Evolutionary conservation across 345 rosid species (phyloP).

Genomic region (Jatropha curcas): DNA sequence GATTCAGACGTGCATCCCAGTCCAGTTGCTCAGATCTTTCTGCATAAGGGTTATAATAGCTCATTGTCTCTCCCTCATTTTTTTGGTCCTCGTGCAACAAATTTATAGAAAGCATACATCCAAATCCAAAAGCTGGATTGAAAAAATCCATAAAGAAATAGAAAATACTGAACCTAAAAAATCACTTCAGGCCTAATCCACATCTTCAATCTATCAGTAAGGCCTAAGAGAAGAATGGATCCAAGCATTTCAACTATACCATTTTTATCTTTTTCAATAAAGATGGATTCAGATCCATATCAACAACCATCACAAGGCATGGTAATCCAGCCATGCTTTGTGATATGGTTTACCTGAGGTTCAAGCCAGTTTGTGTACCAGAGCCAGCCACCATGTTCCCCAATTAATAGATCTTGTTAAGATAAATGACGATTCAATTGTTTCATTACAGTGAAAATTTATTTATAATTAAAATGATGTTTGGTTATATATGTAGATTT

Average conservation of each 20-base stretch:
- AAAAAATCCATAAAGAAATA: neutral
- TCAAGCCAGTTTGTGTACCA: no score
- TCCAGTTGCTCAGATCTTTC: constrained; percentile 87
- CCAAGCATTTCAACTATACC: neutral
- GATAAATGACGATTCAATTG: no score
- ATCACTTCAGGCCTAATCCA: neutral
- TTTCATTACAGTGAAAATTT: no score
- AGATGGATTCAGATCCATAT: neutral
- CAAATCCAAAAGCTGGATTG: neutral
- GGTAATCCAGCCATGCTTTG: neutral
- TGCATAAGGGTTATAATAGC: constrained; percentile 35
- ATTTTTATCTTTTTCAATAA: neutral
- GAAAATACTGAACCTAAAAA: neutral
- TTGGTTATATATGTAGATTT: no score
- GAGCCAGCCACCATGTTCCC: no score
- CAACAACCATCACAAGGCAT: neutral
- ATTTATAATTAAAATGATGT: no score
- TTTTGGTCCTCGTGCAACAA: neutral
- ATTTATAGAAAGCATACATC: neutral
- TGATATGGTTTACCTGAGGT: no score
- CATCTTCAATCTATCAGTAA: neutral
- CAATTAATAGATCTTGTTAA: no score
- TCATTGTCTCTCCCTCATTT: neutral
- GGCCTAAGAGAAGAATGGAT: neutral
- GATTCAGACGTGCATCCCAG: constrained; percentile 93